Percentiles rank a stretch among this genome's conserved stretches.
These are phyloP conservation scores for Schizonepeta tenuifolia DNA, from an alignment of 257 asterid genomes.

Conservation along the genomic window DNA sequence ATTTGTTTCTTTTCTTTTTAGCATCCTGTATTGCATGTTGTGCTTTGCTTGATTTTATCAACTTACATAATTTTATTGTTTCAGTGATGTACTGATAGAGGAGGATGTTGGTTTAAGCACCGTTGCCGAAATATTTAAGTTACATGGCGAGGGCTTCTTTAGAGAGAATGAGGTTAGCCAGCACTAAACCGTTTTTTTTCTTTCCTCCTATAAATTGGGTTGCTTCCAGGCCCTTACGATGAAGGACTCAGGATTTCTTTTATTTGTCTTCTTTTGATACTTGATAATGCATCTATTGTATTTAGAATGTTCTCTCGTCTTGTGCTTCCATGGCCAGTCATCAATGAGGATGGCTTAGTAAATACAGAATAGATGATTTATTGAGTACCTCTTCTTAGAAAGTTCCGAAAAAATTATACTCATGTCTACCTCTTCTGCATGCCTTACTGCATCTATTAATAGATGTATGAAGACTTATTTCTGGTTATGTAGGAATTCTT, in stretches of 20 bases:
- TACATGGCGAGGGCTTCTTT: conserved; percentile 72
- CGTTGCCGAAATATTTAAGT: conserved; percentile 77
- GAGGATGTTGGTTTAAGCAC: conserved; percentile 65
- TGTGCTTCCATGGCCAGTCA: not conserved
- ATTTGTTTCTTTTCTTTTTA: conserved; percentile 15
- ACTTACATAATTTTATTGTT: conserved; percentile 25
- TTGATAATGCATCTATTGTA: not conserved
- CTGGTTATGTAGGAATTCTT: not conserved
- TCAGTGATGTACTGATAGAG: conserved; percentile 77
- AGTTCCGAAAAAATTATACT: not conserved
- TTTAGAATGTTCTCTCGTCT: not conserved
- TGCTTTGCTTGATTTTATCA: not conserved
- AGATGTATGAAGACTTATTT: not conserved
- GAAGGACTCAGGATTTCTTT: not conserved
- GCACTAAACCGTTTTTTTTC: not conserved
- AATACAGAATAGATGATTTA: not conserved
- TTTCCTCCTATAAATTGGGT: not conserved
- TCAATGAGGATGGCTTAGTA: not conserved
- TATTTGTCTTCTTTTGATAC: not conserved
- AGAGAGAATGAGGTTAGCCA: conserved; percentile 77
- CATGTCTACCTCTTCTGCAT: not conserved
- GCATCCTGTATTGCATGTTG: not conserved
- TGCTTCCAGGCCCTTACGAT: not conserved
- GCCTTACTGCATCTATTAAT: not conserved
- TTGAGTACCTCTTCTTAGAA: not conserved